Percentiles rank a stretch among this genome's conserved stretches.
Conservation (phyloP, 257 asterid species). For the Solanum lycopersicoides region DNA sequence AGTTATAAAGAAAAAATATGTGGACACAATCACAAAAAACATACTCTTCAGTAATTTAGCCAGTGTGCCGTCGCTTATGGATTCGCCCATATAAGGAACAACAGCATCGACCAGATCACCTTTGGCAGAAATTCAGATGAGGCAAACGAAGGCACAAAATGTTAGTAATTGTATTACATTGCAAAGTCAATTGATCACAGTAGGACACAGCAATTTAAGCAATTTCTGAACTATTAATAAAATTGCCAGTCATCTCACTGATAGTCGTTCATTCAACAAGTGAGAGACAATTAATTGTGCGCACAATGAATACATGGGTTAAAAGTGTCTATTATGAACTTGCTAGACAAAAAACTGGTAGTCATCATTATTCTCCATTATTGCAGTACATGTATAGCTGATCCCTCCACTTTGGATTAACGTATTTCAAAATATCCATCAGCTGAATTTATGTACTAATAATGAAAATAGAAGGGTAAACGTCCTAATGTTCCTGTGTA, state of each 20-base stretch:
- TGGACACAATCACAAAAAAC: not conserved
- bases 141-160: constrained; percentile 1
- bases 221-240: not conserved
- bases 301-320: not conserved
- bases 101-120: constrained; percentile 83
- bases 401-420: not conserved
- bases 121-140: constrained; percentile 15
- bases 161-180: not conserved
- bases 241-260: not conserved
- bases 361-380: not conserved
- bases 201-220: not conserved
- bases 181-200: not conserved
- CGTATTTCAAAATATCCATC: not conserved
- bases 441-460: not conserved
- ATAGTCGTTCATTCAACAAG: not conserved
- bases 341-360: not conserved
- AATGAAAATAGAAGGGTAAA: not conserved
- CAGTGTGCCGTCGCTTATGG: constrained; percentile 80
- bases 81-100: constrained; percentile 97
- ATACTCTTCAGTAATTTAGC: constrained; percentile 82
- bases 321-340: not conserved
- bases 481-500: not conserved
- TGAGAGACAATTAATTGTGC: not conserved
- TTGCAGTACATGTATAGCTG: not conserved
- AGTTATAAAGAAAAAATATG: not conserved